Evolutionary conservation across 768 basidiomycete species (phyloP).

Genomic region (Leccinum olivaceopallidum): DNA sequence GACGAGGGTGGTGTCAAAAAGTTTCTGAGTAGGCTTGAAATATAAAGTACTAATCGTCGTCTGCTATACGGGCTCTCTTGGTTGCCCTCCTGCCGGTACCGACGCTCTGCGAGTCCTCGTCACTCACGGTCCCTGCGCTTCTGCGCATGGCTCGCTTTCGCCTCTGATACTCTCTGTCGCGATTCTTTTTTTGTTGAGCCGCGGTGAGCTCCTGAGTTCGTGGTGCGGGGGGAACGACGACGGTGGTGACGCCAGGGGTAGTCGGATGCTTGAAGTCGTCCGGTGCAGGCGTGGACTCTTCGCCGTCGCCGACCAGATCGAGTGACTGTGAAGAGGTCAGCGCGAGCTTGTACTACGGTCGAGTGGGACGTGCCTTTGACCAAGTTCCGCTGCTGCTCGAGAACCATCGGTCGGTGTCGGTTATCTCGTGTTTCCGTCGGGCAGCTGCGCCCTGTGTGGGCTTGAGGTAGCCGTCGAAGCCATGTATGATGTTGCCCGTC

Average conservation of each 20-base stretch:
- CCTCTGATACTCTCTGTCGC: slow-evolving; percentile 82
- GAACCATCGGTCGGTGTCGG: slow-evolving; percentile 78
- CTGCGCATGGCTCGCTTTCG: slow-evolving; percentile 68
- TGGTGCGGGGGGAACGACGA: slow-evolving; percentile 74
- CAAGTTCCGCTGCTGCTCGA: slow-evolving; percentile 79
- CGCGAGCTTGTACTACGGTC: slow-evolving; percentile 1
- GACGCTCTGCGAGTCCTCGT: slow-evolving; percentile 57
- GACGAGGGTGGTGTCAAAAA: slow-evolving; percentile 51
- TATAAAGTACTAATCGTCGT: slow-evolving; percentile 58
- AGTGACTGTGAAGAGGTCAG: slow-evolving; percentile 53
- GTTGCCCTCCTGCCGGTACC: slow-evolving; percentile 58
- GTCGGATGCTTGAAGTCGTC: slow-evolving; percentile 68
- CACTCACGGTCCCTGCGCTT: slow-evolving; percentile 68
- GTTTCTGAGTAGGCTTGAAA: slow-evolving; percentile 50
- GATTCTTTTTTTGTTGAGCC: slow-evolving; percentile 72
- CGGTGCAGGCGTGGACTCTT: slow-evolving; percentile 56
- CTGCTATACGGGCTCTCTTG: slow-evolving; percentile 66
- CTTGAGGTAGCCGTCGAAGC: slow-evolving; percentile 86
- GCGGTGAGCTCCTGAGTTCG: slow-evolving; percentile 65
- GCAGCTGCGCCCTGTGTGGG: slow-evolving; percentile 51
- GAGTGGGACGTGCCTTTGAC: slow-evolving; percentile 53
- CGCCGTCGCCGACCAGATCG: slow-evolving; percentile 72
- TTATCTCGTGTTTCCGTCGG: slow-evolving; percentile 72
- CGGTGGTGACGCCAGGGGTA: slow-evolving; percentile 74
- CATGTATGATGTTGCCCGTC: slow-evolving; percentile 86